Percentiles rank a stretch among this genome's conserved stretches.
These are phyloP conservation scores for Umbelopsis sp. DNA, from an alignment of 192 early-diverging fungal genomes.

Conservation along the genomic window DNA sequence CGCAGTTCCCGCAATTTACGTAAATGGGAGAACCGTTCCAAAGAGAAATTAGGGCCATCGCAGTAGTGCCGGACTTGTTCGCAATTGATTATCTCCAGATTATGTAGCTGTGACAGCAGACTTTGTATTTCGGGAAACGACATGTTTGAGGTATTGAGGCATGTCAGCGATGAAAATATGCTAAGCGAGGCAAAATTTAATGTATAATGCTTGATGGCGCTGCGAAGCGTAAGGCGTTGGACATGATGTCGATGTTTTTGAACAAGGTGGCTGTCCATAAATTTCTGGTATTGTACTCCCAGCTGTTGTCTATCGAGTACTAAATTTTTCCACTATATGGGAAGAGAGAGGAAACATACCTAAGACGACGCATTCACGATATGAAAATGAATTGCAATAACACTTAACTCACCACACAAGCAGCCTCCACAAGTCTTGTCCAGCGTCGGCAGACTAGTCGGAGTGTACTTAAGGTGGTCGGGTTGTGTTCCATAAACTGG, in stretches of 20 bases:
- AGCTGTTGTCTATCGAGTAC: slow-evolving; percentile 1
- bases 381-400: background rate
- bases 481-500: slow-evolving; percentile 7
- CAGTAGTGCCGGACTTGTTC: slow-evolving; percentile 6
- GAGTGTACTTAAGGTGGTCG: background rate
- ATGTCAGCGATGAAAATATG: slow-evolving; percentile 4
- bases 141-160: slow-evolving; percentile 6
- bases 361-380: background rate
- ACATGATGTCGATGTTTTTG: background rate
- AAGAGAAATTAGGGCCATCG: slow-evolving; percentile 11
- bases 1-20: background rate
- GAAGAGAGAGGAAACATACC: no score
- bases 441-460: slow-evolving; percentile 9
- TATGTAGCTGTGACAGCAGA: background rate
- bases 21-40: background rate
- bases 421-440: slow-evolving; percentile 1
- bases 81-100: slow-evolving; percentile 1
- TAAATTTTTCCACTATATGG: background rate
- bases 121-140: slow-evolving; percentile 9
- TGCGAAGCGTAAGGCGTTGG: background rate
- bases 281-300: slow-evolving; percentile 2
- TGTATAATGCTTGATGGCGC: background rate
- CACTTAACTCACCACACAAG: background rate
- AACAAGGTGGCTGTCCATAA: background rate
- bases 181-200: slow-evolving; percentile 4